A percentile compares a stretch with the other conserved stretches of the same genome.
Conservation (phyloP, 208 protist species). For the Leishmania aethiopica region DNA sequence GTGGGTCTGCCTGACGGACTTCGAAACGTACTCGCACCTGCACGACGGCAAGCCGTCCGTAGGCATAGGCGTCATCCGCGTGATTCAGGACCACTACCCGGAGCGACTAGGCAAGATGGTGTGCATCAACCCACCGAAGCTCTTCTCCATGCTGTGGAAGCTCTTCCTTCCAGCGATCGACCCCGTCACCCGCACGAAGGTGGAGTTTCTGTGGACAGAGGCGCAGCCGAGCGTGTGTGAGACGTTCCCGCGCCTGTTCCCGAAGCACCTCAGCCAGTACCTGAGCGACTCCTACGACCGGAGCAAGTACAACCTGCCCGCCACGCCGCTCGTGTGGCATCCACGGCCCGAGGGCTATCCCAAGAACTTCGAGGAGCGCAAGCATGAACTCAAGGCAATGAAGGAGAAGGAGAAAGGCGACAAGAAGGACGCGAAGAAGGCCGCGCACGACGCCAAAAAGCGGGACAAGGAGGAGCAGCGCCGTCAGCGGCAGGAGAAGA, state of each 20-base stretch:
- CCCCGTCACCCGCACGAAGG: slow-evolving; percentile 77
- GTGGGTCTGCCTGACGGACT: slow-evolving; percentile 88
- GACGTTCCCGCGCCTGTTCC: slow-evolving; percentile 71
- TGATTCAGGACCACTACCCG: slow-evolving; percentile 84
- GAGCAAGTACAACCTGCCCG: slow-evolving; percentile 58
- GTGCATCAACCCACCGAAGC: slow-evolving; percentile 75
- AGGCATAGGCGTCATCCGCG: slow-evolving; percentile 56
- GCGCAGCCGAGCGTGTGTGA: slow-evolving; percentile 59
- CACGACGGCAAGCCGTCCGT: slow-evolving; percentile 72
- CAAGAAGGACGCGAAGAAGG: slow-evolving; percentile 30
- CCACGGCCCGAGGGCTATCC: slow-evolving; percentile 50
- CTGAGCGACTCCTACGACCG: slow-evolving; percentile 75
- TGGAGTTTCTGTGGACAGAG: slow-evolving; percentile 79
- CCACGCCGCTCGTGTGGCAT: slow-evolving; percentile 58
- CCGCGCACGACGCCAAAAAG: slow-evolving; percentile 33
- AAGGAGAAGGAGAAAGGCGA: slow-evolving; percentile 39
- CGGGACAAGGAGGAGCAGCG: slow-evolving; percentile 10
- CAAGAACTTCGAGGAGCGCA: slow-evolving; percentile 37
- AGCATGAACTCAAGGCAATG: slow-evolving; percentile 37
- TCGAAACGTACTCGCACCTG: slow-evolving; percentile 83
- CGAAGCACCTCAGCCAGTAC: slow-evolving; percentile 49
- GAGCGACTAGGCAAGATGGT: slow-evolving; percentile 86
- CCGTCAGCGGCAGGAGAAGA: slow-evolving; percentile 10
- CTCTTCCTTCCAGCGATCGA: slow-evolving; percentile 75
- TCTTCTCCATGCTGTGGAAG: slow-evolving; percentile 83